Evolutionary conservation across 192 early-diverging fungal species (phyloP).

Genomic region (Entomortierella lignicola): DNA sequence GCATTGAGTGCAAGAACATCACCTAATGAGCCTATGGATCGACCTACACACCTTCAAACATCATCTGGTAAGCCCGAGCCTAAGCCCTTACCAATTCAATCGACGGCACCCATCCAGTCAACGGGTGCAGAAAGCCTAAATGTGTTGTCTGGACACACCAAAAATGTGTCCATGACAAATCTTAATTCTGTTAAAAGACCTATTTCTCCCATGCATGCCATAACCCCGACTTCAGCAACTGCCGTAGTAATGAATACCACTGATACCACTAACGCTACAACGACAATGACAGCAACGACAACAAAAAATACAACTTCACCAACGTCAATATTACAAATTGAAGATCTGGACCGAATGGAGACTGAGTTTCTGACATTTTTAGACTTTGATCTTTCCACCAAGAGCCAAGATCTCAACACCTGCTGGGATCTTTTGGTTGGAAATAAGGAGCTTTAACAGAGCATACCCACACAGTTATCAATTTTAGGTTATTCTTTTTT

Average conservation of each 20-base stretch:
- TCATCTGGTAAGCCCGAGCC: slow-evolving; percentile 4
- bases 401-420: slow-evolving; percentile 35
- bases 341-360: slow-evolving; percentile 62
- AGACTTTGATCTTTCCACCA: slow-evolving; percentile 52
- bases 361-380: slow-evolving; percentile 63
- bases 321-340: slow-evolving; percentile 25
- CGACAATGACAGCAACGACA: not conserved
- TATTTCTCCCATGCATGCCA: too few relatives aligned
- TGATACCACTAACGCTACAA: not conserved
- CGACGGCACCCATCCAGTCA: not conserved
- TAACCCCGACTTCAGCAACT: too few relatives aligned
- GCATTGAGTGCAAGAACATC: not conserved
- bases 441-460: slow-evolving; percentile 12
- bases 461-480: not conserved
- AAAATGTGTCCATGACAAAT: not conserved
- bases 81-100: slow-evolving; percentile 29
- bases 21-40: slow-evolving; percentile 25
- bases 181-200: slow-evolving; percentile 7
- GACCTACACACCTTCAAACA: not conserved
- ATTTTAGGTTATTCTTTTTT: too few relatives aligned
- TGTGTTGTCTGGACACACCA: slow-evolving; percentile 1
- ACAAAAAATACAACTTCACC: not conserved
- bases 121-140: not conserved
- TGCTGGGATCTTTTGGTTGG: slow-evolving; percentile 42
- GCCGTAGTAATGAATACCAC: too few relatives aligned